phyloP scores from a whole-genome alignment of 768 basidiomycete genomes.

The Boletus tomentosulus region DNA sequence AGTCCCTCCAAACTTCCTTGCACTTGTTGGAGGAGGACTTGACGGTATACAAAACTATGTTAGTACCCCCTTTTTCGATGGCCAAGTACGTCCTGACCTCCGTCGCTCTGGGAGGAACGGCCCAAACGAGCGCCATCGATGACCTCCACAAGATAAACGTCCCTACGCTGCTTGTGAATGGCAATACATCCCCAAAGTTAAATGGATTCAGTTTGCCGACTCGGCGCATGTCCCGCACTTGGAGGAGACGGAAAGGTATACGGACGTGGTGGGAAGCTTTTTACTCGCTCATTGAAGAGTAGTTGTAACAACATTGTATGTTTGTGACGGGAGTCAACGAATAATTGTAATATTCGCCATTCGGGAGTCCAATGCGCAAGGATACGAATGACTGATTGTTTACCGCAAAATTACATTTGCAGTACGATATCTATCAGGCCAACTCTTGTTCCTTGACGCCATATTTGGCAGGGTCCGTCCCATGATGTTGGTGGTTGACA shows the following conservation, averaged over 20 bases:
- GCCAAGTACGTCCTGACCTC: neutral
- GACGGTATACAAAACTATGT: slow-evolving; percentile 49
- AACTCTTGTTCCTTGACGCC: slow-evolving; percentile 34
- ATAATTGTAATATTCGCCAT: neutral
- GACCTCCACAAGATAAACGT: slow-evolving; percentile 32
- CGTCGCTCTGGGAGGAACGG: slow-evolving; percentile 31
- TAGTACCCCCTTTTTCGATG: slow-evolving; percentile 8
- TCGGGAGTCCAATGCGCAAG: neutral
- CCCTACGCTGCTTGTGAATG: slow-evolving; percentile 35
- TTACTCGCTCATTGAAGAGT: slow-evolving; percentile 15
- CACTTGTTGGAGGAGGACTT: slow-evolving; percentile 38
- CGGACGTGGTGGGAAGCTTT: slow-evolving; percentile 31
- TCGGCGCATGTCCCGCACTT: slow-evolving; percentile 35
- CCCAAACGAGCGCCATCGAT: slow-evolving; percentile 33
- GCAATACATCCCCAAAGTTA: slow-evolving; percentile 30
- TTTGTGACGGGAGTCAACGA: neutral
- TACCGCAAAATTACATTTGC: slow-evolving; percentile 7
- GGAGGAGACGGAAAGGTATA: slow-evolving; percentile 36
- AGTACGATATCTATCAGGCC: slow-evolving; percentile 15
- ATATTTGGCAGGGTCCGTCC: slow-evolving; percentile 82
- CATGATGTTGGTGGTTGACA: slow-evolving; percentile 86
- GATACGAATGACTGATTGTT: neutral
- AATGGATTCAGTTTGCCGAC: slow-evolving; percentile 36
- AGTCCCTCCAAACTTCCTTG: slow-evolving; percentile 33
- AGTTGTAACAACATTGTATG: neutral